Evolutionary conservation across 2,329 filamentous ascomycete genomes (phyloP), one percentile per base, ranked within the genome.

Genomic region (Orbilia brochopaga): DNA sequence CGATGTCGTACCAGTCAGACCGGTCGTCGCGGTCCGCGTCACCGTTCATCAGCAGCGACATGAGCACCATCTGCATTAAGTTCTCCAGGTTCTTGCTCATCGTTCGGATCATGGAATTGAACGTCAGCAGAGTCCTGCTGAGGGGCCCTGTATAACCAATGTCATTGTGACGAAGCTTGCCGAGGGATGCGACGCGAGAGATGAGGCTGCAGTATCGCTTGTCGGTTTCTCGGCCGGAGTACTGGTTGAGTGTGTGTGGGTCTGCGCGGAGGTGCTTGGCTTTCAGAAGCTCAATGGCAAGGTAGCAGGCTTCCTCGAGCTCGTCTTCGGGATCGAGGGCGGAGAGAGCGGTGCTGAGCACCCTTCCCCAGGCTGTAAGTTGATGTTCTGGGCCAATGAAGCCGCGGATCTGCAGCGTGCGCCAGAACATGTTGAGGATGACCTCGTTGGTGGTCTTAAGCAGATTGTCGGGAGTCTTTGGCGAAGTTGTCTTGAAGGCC

Each of bases 81-180:
- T 96, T 92, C 53, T 94, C 87, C 74, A 96, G 84, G 35, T 88
- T 87, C 74, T 89, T 86, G 42, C 92, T 89, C 23, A 97, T 88
- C 44, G 90, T 87, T 1, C 88, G 88, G 44, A 91, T 87, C 66
- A 97, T 83, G 0, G 91, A 92, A 72, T 91, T 90, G 82, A 92
- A 99, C 24, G 87, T 88, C 46, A 99, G 84, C 58, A 97, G 83
- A 75, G 93, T 92, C 79, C 94, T 89, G 82, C 92, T 96, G 0
- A 99, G 84, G 0, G 94, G 93, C 0, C 94, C 94, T 1, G 93
- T 97, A 80, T 97, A 99, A 30, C 94, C 94, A 75, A 93, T 92
- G 2, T 85, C 84, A 76, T 90, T 86, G 79, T 99, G 94, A 32
- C 88, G 86, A 73, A 97, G 83, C 77, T 90, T 91, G 57, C 92